Evolutionary conservation across 352 stramenopile genomes (phyloP), one percentile per base, ranked within the genome.

Genomic region (Phytophthora constricta): DNA sequence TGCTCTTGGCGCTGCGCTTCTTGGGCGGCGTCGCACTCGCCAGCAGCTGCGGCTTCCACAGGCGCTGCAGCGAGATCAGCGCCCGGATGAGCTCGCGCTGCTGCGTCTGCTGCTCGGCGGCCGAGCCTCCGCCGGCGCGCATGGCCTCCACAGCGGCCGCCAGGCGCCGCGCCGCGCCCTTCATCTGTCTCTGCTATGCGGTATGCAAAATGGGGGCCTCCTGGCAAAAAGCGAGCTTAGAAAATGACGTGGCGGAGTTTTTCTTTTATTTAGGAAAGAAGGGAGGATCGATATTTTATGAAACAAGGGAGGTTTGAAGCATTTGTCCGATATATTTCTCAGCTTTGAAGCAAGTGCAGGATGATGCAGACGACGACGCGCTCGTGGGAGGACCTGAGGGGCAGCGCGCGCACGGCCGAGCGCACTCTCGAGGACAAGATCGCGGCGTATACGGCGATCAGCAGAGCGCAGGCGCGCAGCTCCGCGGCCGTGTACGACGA

Each of bases 351-450:
- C n/a, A 48, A 48, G 42, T 11, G 14, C 14, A 63, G 43, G 22
- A 79, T 78, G 74, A 95, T 92, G 83, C 80, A 89, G 77, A 75
- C 78, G 59, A 58, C 71, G 54, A 80, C 80, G 53, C 68, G 75
- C 43, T 82, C 84, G 55, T 96, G 89, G 89, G 89, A 96, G 46
- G 84, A 95, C 10, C 72, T 96, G 47, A 77, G 85, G 42, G 83
- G 77, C 47, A 76, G 78, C 23, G 89, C 89, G 53, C 80, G 87
- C 58, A 70, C 76, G 8, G 79, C 86, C n/a, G 89, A 96, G 73
- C 84, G 76, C 25, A 77, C 82, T 51, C 74, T 96, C 48, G 89
- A 93, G 72, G 87, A 94, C 57, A 95, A 96, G 56, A 89, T 94
- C 48, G 77, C 81, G 14, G 65, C 86, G 0, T 95, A 91, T 39